Evolutionary conservation across 106 monocot species (phyloP), one percentile per base, ranked within the genome.

Genomic region (Iris macrosiphon): DNA sequence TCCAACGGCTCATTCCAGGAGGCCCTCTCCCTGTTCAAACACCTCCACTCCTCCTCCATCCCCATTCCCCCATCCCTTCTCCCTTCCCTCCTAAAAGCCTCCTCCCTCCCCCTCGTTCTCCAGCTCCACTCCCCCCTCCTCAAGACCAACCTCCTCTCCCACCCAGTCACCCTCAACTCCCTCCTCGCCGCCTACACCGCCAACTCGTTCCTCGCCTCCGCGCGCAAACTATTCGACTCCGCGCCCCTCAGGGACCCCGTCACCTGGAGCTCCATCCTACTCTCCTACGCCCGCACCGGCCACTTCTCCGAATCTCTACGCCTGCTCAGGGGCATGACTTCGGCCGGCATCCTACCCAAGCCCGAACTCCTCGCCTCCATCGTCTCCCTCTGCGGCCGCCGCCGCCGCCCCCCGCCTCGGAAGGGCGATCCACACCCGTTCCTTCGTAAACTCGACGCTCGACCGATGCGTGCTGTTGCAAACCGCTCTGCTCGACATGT

Each of bases 101-200:
- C 30, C 57, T 40, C 43, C 56, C 62, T 75, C 40, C 31, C 33
- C 16, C 31, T 63, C 30, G 55, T 49, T 11, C 40, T 68, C 40
- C 75, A 74, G 43, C 66, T 74, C 67, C 74, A 74, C 52, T 67
- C 45, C 52, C 2, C 46, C 47, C 22, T 68, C 33, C 38, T 68
- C 61, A 75, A 68, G 27, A 28, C 75, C 40, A 49, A 31, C 62
- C 61, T 40, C 62, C 7, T 45, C 55, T 56, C 40, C 3, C 39
- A 74, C 55, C 34, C 46, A 17, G 14, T 46, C 29, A 56, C 56
- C 55, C 27, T 50, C 11, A 73, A 73, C 60, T 65, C 73, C 37
- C 73, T 73, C 33, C 52, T 73, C 21, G 59, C 68, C 29, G 1
- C 19, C 26, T 75, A 68, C 68, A 63, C 69, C 4, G 63, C 51